These are phyloP conservation scores for Collariella sp. DNA, from an alignment of 495 filamentous ascomycete species.

Conservation along the genomic window DNA sequence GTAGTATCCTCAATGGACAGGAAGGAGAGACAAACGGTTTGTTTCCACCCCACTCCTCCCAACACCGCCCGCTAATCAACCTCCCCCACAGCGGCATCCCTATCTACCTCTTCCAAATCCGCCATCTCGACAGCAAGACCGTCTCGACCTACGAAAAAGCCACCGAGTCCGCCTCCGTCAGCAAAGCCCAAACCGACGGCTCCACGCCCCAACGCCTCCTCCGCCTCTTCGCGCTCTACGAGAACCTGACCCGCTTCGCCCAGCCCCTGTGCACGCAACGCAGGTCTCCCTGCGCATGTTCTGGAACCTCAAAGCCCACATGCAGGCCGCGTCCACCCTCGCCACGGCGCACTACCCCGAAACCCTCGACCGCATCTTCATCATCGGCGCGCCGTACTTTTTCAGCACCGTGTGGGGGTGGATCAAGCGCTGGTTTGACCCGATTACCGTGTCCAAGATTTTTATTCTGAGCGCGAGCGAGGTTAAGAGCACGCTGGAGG, in stretches of 20 bases:
- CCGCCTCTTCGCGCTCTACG: conserved; percentile 78
- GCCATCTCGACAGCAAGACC: conserved; percentile 69
- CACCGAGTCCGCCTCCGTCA: conserved; percentile 43
- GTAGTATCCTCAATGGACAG: conserved; percentile 93
- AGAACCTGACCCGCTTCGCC: conserved; percentile 79
- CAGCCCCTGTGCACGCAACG: conserved; percentile 69
- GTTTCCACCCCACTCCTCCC: neutral
- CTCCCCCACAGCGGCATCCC: conserved; percentile 60
- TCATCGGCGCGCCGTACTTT: conserved; percentile 82
- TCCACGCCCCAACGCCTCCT: conserved; percentile 60
- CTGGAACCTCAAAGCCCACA: conserved; percentile 83
- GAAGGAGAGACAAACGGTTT: conserved; percentile 61
- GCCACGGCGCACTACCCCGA: conserved; percentile 93
- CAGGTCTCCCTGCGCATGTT: conserved; percentile 81
- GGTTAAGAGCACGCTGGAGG: conserved; percentile 61
- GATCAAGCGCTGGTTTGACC: conserved; percentile 95
- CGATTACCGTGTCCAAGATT: conserved; percentile 85
- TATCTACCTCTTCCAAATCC: conserved; percentile 80
- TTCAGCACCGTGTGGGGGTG: conserved; percentile 92
- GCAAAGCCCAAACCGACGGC: conserved; percentile 47
- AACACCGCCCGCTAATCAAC: neutral
- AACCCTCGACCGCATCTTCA: conserved; percentile 79
- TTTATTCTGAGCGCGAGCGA: conserved; percentile 68
- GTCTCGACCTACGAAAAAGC: conserved; percentile 67
- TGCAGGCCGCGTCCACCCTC: conserved; percentile 79